A percentile compares a stretch with the other conserved stretches of the same genome.
Conservation (phyloP, 208 protist genomes). For the Porcisia deanei region DNA sequence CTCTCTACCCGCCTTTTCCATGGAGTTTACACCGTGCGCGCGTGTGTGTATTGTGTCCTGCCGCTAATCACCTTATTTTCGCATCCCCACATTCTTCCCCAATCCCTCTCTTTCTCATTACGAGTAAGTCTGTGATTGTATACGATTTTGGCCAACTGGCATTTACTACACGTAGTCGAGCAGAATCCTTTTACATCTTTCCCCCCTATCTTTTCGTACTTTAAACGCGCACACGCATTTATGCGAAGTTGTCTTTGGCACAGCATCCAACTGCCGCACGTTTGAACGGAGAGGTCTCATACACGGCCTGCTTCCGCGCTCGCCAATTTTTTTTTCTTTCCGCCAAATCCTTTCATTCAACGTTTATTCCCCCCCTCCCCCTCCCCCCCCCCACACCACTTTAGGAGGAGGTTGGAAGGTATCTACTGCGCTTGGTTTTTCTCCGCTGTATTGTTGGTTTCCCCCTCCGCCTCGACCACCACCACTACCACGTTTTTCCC, state of each 20-base stretch:
- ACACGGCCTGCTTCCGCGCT: no score
- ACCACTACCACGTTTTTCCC: no score
- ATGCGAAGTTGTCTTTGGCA: background rate
- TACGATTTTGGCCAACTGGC: background rate
- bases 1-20: background rate
- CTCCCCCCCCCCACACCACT: background rate
- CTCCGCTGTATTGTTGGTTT: background rate
- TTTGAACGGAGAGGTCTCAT: background rate
- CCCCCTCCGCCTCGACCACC: background rate
- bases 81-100: background rate
- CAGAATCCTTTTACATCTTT: constrained; percentile 8
- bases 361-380: no score
- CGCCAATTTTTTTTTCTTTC: background rate
- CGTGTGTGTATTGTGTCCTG: background rate
- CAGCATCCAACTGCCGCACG: background rate
- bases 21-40: background rate
- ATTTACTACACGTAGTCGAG: background rate
- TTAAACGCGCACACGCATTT: background rate
- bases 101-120: constrained; percentile 17
- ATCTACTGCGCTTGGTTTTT: background rate
- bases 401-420: background rate
- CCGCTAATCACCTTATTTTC: background rate
- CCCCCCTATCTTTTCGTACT: background rate
- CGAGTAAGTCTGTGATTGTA: background rate
- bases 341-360: background rate